phyloP scores from a whole-genome alignment of 129 eudicot genomes.

The Flaveria linearis region DNA sequence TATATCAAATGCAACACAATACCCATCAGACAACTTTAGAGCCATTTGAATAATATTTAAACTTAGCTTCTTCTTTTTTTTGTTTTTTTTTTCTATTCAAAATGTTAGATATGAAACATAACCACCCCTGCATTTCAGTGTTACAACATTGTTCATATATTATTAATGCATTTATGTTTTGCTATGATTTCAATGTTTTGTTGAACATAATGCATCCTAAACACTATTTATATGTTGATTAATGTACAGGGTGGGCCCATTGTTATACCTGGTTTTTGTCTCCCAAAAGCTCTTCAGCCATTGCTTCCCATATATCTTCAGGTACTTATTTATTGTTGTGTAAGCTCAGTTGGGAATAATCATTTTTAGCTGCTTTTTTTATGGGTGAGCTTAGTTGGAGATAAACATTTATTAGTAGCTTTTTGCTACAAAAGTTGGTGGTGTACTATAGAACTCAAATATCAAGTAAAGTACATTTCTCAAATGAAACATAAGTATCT shows the following conservation, averaged over 20 bases:
- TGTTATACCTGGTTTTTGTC: constrained; percentile 92
- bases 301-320: constrained; percentile 94
- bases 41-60: not conserved
- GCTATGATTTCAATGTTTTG: not conserved
- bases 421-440: not conserved
- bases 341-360: not conserved
- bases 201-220: not conserved
- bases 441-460: not conserved
- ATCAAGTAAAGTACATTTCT: not conserved
- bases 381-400: constrained; percentile 1
- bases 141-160: not conserved
- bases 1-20: not conserved
- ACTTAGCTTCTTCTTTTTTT: not conserved
- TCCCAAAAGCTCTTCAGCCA: constrained; percentile 98
- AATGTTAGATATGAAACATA: not conserved
- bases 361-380: not conserved
- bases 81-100: not conserved
- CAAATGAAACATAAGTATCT: not conserved
- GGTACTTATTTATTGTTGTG: constrained; percentile 40
- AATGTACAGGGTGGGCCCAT: constrained; percentile 82
- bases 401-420: not conserved
- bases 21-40: not conserved
- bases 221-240: constrained; percentile 19
- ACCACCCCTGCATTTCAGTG: not conserved
- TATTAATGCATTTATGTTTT: constrained; percentile 16